Conservation (phyloP, 2,329 filamentous ascomycete species). For the Penicillium sp. region DNA sequence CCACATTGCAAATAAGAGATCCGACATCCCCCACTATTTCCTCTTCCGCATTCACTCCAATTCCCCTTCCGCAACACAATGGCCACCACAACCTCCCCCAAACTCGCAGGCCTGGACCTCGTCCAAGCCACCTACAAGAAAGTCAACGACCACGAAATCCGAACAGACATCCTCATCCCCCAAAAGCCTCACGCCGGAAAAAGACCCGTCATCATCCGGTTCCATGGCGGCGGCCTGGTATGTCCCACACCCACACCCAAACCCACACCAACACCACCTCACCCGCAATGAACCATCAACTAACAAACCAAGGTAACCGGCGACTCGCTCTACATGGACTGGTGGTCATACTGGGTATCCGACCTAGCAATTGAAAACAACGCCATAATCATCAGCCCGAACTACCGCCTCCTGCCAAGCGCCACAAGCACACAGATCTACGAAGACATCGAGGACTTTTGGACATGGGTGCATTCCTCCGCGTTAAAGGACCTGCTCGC, state of each 20-base stretch:
- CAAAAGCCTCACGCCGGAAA: constrained; percentile 35
- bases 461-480: constrained; percentile 45
- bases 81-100: constrained; percentile 13
- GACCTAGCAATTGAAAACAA: constrained; percentile 40
- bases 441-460: constrained; percentile 51
- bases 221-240: constrained; percentile 50
- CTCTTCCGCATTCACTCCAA: not conserved
- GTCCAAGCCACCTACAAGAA: constrained; percentile 46
- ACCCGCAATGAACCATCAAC: not conserved
- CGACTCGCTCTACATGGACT: constrained; percentile 29
- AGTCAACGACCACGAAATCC: constrained; percentile 39
- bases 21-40: not conserved
- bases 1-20: not conserved
- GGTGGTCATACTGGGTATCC: constrained; percentile 38
- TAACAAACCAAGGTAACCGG: constrained; percentile 29
- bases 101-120: constrained; percentile 41
- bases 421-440: constrained; percentile 49
- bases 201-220: constrained; percentile 45
- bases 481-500: constrained; percentile 13
- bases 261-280: not conserved
- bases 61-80: constrained; percentile 1
- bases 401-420: constrained; percentile 57
- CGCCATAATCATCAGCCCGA: constrained; percentile 51
- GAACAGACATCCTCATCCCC: constrained; percentile 41
- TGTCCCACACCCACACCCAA: not conserved